Evolutionary conservation across 2,329 filamentous ascomycete genomes (phyloP).

Genomic region (Dactylellina haptotyla): DNA sequence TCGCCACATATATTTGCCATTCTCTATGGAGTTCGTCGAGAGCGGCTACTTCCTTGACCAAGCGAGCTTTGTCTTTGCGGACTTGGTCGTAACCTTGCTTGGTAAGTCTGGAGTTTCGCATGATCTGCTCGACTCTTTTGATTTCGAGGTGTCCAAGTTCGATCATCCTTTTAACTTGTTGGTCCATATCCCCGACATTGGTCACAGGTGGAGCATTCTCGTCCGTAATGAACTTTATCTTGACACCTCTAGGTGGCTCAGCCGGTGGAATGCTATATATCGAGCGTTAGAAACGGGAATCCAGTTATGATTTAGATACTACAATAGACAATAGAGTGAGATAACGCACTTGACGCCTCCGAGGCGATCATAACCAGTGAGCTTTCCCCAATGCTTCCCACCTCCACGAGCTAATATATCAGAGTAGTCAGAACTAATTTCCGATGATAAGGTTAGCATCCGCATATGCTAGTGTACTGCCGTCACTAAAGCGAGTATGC

Average conservation of each 20-base stretch:
- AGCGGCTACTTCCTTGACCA: not conserved
- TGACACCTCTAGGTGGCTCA: not conserved
- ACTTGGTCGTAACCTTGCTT: not conserved
- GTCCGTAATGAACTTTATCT: not conserved
- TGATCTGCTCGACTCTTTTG: not conserved
- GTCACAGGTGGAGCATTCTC: not conserved
- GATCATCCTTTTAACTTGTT: not conserved
- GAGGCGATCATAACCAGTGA: too few relatives aligned
- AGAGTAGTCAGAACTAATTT: too few relatives aligned
- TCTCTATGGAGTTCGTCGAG: not conserved
- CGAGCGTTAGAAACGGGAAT: not conserved
- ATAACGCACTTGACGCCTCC: too few relatives aligned
- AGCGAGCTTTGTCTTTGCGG: not conserved
- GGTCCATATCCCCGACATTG: not conserved
- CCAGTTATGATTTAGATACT: not conserved
- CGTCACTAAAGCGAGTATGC: too few relatives aligned
- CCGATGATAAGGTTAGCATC: too few relatives aligned
- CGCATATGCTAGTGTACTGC: too few relatives aligned
- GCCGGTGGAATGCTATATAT: not conserved
- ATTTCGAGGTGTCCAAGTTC: not conserved
- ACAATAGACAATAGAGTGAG: too few relatives aligned
- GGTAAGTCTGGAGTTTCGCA: not conserved
- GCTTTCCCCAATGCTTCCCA: too few relatives aligned
- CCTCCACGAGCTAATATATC: too few relatives aligned
- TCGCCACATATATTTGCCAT: not conserved